Evolutionary conservation across 2,329 filamentous ascomycete species (phyloP).

Genomic region (Pseudogymnoascus sp.): DNA sequence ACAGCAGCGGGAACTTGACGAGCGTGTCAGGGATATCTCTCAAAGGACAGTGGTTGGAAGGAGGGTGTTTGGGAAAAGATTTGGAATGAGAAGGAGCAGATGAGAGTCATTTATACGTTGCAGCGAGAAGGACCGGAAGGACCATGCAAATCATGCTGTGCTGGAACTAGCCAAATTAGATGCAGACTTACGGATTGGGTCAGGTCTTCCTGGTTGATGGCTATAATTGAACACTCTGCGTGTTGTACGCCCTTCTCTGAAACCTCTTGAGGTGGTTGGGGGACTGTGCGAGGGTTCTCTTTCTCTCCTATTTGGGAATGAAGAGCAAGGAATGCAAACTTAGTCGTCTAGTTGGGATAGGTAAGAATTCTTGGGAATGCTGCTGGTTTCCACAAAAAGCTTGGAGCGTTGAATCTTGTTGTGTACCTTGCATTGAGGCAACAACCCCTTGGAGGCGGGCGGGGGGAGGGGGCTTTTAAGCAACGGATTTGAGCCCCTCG

Average conservation of each 20-base stretch:
- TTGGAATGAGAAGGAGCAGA: conserved; percentile 10
- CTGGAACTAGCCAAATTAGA: conserved; percentile 5
- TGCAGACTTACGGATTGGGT: conserved; percentile 3
- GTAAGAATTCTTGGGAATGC: neutral
- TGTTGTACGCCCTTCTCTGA: neutral
- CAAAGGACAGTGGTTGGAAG: conserved; percentile 34
- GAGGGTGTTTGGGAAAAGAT: conserved; percentile 35
- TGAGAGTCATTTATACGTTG: conserved; percentile 7
- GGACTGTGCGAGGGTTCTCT: neutral
- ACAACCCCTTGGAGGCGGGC: neutral
- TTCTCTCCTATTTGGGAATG: neutral
- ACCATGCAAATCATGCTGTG: neutral
- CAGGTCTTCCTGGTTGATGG: neutral
- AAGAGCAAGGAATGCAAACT: neutral
- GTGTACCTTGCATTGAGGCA: neutral
- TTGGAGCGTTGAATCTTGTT: neutral
- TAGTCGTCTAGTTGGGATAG: conserved; percentile 2
- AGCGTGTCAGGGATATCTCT: conserved; percentile 31
- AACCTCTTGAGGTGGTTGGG: neutral
- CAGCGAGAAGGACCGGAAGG: neutral
- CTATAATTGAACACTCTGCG: neutral
- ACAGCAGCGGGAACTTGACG: conserved; percentile 28
- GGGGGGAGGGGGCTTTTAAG: neutral
- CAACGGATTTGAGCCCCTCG: neutral
- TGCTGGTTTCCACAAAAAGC: conserved; percentile 1